Evolutionary conservation across 2,329 filamentous ascomycete species (phyloP).

Genomic region (Onygenales sp.): DNA sequence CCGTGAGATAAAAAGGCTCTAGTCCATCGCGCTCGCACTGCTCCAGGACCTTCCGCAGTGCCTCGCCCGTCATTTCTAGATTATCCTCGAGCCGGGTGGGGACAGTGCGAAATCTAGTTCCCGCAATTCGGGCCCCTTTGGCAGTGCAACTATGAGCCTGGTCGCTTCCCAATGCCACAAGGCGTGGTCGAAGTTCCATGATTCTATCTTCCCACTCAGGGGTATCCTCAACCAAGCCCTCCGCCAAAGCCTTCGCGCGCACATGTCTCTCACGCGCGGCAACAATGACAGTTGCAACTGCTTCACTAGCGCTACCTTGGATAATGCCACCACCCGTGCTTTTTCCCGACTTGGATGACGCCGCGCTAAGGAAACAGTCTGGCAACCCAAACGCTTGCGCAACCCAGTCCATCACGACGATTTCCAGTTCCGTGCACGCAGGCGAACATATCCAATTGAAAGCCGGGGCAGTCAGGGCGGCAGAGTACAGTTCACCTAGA

Average conservation of each 20-base stretch:
- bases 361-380: conserved; percentile 58
- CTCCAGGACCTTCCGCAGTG: conserved; percentile 53
- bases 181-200: conserved; percentile 54
- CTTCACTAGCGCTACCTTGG: conserved; percentile 82
- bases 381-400: conserved; percentile 67
- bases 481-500: conserved; percentile 84
- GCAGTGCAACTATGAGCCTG: conserved; percentile 75
- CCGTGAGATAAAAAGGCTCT: conserved; percentile 77
- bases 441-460: conserved; percentile 98
- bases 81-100: conserved; percentile 52
- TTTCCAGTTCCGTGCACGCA: conserved; percentile 87
- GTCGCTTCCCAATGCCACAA: conserved; percentile 73
- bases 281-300: conserved; percentile 75
- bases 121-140: conserved; percentile 78
- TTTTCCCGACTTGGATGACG: conserved; percentile 34
- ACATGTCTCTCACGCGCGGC: conserved; percentile 77
- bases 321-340: conserved; percentile 75
- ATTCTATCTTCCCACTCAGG: conserved; percentile 61
- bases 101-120: conserved; percentile 68
- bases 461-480: conserved; percentile 77
- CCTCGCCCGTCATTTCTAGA: conserved; percentile 60
- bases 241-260: conserved; percentile 45
- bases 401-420: conserved; percentile 85
- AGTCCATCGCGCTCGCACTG: conserved; percentile 59
- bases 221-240: conserved; percentile 34